Evolutionary conservation across 768 basidiomycete genomes (phyloP).

Genomic region (Hortiboletus campestris): DNA sequence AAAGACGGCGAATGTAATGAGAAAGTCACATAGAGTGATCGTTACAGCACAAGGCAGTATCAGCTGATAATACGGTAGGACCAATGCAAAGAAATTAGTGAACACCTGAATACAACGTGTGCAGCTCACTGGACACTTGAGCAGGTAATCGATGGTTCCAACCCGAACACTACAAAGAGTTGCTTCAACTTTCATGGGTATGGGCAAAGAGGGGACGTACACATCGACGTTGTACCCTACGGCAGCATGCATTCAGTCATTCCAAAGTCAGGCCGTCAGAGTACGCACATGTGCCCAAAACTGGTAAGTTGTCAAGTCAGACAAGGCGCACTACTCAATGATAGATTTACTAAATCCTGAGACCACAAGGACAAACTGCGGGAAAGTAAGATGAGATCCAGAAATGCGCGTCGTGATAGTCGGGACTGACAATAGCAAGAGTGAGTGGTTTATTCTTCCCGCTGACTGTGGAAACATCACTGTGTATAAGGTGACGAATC

Average conservation of each 20-base stretch:
- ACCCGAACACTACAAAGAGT: conserved; percentile 1
- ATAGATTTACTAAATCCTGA: conserved; percentile 1
- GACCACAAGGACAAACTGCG: neutral
- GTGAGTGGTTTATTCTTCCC: conserved; percentile 8
- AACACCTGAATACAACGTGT: too few relatives aligned
- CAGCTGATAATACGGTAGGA: neutral
- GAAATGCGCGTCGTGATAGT: neutral
- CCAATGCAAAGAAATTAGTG: neutral
- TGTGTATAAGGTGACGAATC: neutral
- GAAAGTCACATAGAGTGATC: conserved; percentile 3
- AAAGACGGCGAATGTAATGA: conserved; percentile 5
- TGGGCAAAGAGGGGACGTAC: neutral
- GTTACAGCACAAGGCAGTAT: conserved; percentile 2
- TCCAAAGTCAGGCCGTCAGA: neutral
- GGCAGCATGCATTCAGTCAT: neutral
- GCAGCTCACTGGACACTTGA: conserved; percentile 5
- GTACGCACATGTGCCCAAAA: conserved; percentile 4
- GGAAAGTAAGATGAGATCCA: neutral
- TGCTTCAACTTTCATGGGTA: neutral
- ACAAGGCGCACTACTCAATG: neutral
- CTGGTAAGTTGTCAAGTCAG: neutral
- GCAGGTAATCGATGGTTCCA: conserved; percentile 1
- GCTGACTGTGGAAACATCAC: conserved; percentile 7
- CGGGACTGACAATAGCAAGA: conserved; percentile 3
- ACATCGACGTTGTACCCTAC: conserved; percentile 6